phyloP scores from a whole-genome alignment of 768 basidiomycete species.

The Macrolepiota dolichaula region DNA sequence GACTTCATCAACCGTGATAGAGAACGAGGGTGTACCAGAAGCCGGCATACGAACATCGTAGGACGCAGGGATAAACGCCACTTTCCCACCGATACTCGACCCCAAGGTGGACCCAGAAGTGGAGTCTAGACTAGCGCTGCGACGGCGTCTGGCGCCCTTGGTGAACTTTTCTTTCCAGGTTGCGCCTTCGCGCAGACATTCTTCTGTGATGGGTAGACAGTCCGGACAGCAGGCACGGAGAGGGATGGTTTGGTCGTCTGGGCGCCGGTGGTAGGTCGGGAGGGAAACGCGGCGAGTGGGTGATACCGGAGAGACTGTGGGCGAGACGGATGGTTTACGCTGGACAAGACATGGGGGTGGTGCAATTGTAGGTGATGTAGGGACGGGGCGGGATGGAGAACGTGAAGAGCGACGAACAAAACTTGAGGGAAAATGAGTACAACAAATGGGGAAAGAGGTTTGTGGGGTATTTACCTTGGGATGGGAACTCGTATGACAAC shows the following conservation, averaged over 20 bases:
- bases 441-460: background rate
- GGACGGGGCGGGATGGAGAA: slow-evolving; percentile 26
- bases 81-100: slow-evolving; percentile 3
- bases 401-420: slow-evolving; percentile 7
- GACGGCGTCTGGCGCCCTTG: slow-evolving; percentile 55
- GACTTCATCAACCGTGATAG: slow-evolving; percentile 61
- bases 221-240: slow-evolving; percentile 69
- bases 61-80: background rate
- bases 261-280: slow-evolving; percentile 30
- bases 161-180: slow-evolving; percentile 64
- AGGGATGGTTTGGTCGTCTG: slow-evolving; percentile 52
- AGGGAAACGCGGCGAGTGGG: slow-evolving; percentile 27
- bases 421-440: slow-evolving; percentile 1
- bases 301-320: slow-evolving; percentile 9
- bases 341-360: slow-evolving; percentile 58
- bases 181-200: slow-evolving; percentile 49
- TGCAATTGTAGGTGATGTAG: slow-evolving; percentile 24
- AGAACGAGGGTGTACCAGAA: slow-evolving; percentile 19
- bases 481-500: slow-evolving; percentile 60
- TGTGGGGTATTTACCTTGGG: slow-evolving; percentile 42
- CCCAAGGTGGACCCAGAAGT: background rate
- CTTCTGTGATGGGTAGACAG: slow-evolving; percentile 59
- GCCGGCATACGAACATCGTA: background rate
- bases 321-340: slow-evolving; percentile 25
- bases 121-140: slow-evolving; percentile 40